phyloP scores from a whole-genome alignment of 805 yeast species.

The Saccharomycopsis lassenensis region DNA sequence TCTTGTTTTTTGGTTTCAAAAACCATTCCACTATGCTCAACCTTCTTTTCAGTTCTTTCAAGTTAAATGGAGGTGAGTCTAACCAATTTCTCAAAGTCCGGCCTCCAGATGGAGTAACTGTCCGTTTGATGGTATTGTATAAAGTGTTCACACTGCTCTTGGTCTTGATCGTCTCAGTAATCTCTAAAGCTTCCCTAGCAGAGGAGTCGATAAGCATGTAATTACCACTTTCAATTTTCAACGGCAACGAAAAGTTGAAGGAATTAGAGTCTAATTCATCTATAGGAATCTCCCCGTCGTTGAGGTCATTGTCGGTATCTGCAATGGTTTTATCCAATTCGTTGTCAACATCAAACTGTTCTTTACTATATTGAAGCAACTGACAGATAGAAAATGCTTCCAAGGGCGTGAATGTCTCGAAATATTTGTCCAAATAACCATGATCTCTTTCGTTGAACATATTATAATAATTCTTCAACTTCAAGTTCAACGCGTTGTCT shows the following conservation, averaged over 20 bases:
- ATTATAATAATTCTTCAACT: constrained; percentile 42
- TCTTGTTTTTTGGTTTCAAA: constrained; percentile 20
- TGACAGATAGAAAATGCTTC: constrained; percentile 5
- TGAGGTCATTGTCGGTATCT: constrained; percentile 16
- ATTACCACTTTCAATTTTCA: constrained; percentile 37
- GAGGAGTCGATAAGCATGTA: constrained; percentile 72
- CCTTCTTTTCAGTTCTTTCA: constrained; percentile 43
- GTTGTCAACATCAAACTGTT: constrained; percentile 13
- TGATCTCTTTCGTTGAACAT: constrained; percentile 9
- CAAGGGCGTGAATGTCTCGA: background rate
- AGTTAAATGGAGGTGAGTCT: constrained; percentile 61
- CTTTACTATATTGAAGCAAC: constrained; percentile 13
- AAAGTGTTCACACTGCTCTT: constrained; percentile 57
- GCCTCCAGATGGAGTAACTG: constrained; percentile 75
- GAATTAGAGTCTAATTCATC: constrained; percentile 2
- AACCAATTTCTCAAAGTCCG: constrained; percentile 75
- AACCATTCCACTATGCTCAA: constrained; percentile 41
- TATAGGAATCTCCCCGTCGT: background rate
- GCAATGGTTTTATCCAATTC: background rate
- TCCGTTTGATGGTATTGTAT: constrained; percentile 55
- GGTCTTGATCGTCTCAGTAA: constrained; percentile 47
- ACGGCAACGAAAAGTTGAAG: constrained; percentile 58
- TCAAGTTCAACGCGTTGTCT: constrained; percentile 25
- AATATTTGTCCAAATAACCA: background rate
- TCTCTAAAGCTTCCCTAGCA: constrained; percentile 66